These are phyloP conservation scores for Phellopilus nigrolimitatus DNA, from an alignment of 1,284 basidiomycete species.

Conservation along the genomic window DNA sequence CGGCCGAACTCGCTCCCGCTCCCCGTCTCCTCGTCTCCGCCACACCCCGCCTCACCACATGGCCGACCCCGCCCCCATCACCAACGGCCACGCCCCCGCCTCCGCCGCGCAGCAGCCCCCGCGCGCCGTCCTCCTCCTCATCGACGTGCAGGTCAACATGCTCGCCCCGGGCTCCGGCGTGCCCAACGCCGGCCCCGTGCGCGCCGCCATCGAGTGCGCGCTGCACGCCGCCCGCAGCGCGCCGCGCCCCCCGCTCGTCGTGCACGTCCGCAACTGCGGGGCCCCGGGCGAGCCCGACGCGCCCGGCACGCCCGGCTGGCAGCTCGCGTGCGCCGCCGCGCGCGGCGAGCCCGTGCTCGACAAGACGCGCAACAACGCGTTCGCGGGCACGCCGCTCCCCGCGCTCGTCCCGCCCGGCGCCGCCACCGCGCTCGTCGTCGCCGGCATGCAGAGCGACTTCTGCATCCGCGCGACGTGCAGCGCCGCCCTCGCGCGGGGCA, in stretches of 20 bases:
- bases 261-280: constrained; percentile 62
- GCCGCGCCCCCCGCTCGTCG: constrained; percentile 47
- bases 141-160: constrained; percentile 53
- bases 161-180: constrained; percentile 47
- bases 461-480: constrained; percentile 61
- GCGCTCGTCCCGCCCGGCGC: constrained; percentile 41
- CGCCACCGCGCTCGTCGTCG: constrained; percentile 58
- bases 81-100: no score
- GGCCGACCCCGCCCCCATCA: no score
- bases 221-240: constrained; percentile 47
- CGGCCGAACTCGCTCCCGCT: no score
- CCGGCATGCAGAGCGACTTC: constrained; percentile 64
- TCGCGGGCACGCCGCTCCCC: constrained; percentile 48
- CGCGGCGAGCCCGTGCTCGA: constrained; percentile 49
- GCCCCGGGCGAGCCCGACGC: constrained; percentile 57
- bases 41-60: no score
- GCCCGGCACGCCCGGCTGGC: constrained; percentile 47
- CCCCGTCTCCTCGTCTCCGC: no score
- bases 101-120: neutral
- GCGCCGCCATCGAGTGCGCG: constrained; percentile 44
- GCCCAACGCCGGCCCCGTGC: constrained; percentile 40
- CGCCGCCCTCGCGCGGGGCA: constrained; percentile 56
- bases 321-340: constrained; percentile 47
- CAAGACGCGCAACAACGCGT: constrained; percentile 68
- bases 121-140: constrained; percentile 47